Base-by-base conservation (phyloP, 2,329 filamentous ascomycete species). In the Trichophyton verrucosum region DNA sequence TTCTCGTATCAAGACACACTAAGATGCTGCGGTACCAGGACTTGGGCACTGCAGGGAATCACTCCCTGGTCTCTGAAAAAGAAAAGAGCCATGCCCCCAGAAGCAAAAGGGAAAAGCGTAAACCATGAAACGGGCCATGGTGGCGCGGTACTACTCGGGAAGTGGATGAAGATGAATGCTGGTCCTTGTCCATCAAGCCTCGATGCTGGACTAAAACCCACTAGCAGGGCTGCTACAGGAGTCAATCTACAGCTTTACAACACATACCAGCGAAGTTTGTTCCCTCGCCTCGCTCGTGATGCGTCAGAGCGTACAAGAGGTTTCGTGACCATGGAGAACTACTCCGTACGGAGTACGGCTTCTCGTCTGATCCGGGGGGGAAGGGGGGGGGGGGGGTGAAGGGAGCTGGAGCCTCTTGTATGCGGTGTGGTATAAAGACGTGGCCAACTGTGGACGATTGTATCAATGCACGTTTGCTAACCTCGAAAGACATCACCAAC, bases 61-160 rank as follows among this genome's bases (percentile, higher is more conserved):
- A 3, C n/a, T 11, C 22, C 49, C 49, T 53, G 24, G 49, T 24
- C 27, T n/a, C 8, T n/a, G 27, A 22, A 53, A 53, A 53, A 53
- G 22, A 22, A 53, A 53, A 30, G 7, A 22, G n/a, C 22, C 49
- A 22, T 53, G 27, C 49, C 17, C n/a, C 49, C 22, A 53, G 49
- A 53, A 53, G 49, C 49, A 53, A 53, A 53, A 53, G n/a, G 49
- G 49, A 53, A 53, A 24, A 17, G 24, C 22, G 22, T 13, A 53
- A 53, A 53, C 49, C 49, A 24, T 53, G 49, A 53, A 30, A 30
- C 22, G 49, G 49, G 49, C 49, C 49, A 30, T 53, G 49, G 49
- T 53, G 49, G 49, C 49, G 49, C 49, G 49, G 49, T 53, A 53
- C 49, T 53, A 53, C 49, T 53, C 49, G 49, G 49, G 49, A 53